Evolutionary conservation across 352 stramenopile genomes (phyloP).

Genomic region (Saprolegnia parasitica): DNA sequence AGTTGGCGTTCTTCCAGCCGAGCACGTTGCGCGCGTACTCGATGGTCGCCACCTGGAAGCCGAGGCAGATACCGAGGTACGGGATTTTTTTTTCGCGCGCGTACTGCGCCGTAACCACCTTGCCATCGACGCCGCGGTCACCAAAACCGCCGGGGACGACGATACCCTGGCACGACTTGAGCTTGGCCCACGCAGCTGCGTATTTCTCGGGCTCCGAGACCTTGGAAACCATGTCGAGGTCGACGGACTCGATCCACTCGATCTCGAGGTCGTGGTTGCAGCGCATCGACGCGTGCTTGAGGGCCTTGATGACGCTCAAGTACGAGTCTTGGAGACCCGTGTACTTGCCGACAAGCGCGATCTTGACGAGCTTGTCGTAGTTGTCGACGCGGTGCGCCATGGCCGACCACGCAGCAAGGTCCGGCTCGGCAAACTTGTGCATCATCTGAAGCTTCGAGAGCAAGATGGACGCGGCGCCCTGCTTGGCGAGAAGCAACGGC

Average conservation of each 20-base stretch:
- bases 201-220: conserved; percentile 64
- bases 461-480: conserved; percentile 92
- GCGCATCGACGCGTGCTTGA: conserved; percentile 94
- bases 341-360: conserved; percentile 99
- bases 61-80: conserved; percentile 98
- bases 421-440: conserved; percentile 69
- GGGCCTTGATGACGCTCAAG: conserved; percentile 96
- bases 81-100: conserved; percentile 94
- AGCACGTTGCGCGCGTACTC: conserved; percentile 96
- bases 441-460: conserved; percentile 91
- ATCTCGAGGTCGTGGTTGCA: conserved; percentile 92
- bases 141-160: conserved; percentile 99
- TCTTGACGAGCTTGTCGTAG: conserved; percentile 89
- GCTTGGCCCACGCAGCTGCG: conserved; percentile 88
- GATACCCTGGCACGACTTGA: conserved; percentile 91
- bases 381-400: conserved; percentile 94
- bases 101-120: conserved; percentile 95
- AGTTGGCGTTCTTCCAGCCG: conserved; percentile 91
- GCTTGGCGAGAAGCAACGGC: conserved; percentile 94
- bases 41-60: conserved; percentile 93
- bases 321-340: conserved; percentile 99
- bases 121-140: conserved; percentile 96
- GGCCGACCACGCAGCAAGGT: conserved; percentile 72
- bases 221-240: conserved; percentile 88
- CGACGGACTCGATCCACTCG: conserved; percentile 96